phyloP scores from a whole-genome alignment of 345 rosid species.

The Aquilaria malaccensis region DNA sequence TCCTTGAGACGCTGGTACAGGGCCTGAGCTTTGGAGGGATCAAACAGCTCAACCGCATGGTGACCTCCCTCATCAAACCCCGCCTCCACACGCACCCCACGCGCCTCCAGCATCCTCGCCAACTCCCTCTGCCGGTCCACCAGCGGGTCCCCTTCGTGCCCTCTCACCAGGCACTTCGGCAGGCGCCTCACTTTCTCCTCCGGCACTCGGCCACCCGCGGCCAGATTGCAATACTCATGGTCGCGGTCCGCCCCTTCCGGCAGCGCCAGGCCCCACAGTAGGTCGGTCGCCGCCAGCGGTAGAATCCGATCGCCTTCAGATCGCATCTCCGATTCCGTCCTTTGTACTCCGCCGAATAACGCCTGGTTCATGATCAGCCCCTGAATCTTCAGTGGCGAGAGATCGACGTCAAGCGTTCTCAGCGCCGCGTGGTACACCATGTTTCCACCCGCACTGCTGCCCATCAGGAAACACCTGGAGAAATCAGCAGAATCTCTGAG shows the following conservation, averaged over 20 bases:
- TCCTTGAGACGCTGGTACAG: constrained; percentile 23
- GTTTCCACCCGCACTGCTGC: constrained; percentile 69
- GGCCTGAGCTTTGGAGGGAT: constrained; percentile 31
- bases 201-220: constrained; percentile 16
- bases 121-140: constrained; percentile 60
- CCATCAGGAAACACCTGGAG: constrained; percentile 52
- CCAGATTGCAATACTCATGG: constrained; percentile 67
- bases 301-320: constrained; percentile 38
- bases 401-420: constrained; percentile 35
- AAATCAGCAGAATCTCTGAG: constrained; percentile 51
- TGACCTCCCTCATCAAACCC: constrained; percentile 42
- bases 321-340: constrained; percentile 56
- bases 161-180: constrained; percentile 38
- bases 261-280: constrained; percentile 62
- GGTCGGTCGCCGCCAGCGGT: constrained; percentile 47
- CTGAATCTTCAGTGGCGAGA: constrained; percentile 43
- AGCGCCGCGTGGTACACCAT: constrained; percentile 60
- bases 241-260: constrained; percentile 63
- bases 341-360: constrained; percentile 49
- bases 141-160: constrained; percentile 74
- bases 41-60: constrained; percentile 69
- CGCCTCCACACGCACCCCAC: constrained; percentile 52
- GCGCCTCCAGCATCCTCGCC: constrained; percentile 36
- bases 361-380: constrained; percentile 69
- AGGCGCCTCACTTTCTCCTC: constrained; percentile 43